A percentile compares a stretch with the other conserved stretches of the same genome.
These are phyloP conservation scores for Serendipita sp. DNA, from an alignment of 768 basidiomycete genomes.

Conservation along the genomic window DNA sequence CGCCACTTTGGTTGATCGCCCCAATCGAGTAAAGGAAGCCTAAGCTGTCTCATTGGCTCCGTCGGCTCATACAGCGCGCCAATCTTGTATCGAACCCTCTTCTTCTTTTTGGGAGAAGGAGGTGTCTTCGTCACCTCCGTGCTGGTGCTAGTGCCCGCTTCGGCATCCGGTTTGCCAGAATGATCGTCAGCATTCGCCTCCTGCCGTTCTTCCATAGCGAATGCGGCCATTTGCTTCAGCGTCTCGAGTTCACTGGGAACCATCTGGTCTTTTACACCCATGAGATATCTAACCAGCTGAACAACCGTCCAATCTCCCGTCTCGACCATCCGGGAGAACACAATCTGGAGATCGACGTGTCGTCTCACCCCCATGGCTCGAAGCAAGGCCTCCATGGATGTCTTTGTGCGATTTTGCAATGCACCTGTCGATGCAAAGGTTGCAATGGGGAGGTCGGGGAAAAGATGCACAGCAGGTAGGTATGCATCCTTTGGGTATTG, in stretches of 20 bases:
- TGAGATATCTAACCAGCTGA: constrained; percentile 77
- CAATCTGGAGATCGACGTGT: constrained; percentile 81
- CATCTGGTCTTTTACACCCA: constrained; percentile 56
- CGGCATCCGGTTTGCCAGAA: neutral
- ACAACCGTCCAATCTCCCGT: constrained; percentile 81
- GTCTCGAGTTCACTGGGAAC: constrained; percentile 39
- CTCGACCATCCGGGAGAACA: constrained; percentile 89
- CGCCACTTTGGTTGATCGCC: constrained; percentile 64
- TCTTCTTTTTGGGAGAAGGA: constrained; percentile 38
- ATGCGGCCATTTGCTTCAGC: constrained; percentile 53
- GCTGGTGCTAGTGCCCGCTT: neutral
- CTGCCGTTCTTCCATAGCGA: constrained; percentile 28
- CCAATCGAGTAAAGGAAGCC: constrained; percentile 81
- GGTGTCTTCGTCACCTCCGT: constrained; percentile 26
- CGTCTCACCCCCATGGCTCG: constrained; percentile 68
- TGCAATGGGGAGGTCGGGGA: constrained; percentile 77
- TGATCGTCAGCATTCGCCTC: constrained; percentile 23
- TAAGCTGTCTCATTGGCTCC: constrained; percentile 51
- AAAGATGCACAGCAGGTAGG: constrained; percentile 73
- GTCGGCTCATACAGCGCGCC: constrained; percentile 74
- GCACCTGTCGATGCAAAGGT: constrained; percentile 56
- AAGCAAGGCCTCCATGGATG: constrained; percentile 23
- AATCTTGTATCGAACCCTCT: constrained; percentile 38
- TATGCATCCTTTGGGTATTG: constrained; percentile 59
- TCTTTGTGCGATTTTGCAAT: constrained; percentile 24